Conservation (phyloP, 2,329 filamentous ascomycete species). For the Ascosphaera pollenicola region DNA sequence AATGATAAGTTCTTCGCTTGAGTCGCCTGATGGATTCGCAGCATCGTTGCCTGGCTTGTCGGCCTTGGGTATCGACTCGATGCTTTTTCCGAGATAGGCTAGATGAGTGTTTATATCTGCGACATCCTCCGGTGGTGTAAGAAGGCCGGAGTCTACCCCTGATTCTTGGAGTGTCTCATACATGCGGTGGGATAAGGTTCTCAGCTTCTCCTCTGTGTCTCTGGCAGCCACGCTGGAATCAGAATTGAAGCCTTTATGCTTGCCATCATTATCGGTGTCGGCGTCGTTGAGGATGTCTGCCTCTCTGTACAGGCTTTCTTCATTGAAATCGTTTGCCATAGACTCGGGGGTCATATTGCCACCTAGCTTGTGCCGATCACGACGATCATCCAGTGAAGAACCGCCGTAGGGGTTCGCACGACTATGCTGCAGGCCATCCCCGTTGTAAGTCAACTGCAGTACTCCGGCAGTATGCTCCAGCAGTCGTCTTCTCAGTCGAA, state of each 20-base stretch:
- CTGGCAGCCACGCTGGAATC: no score
- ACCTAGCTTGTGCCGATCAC: no score
- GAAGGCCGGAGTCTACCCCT: no score
- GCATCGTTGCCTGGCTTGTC: conserved; percentile 7
- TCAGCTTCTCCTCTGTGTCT: conserved; percentile 39
- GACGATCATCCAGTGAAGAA: no score
- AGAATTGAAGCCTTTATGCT: conserved; percentile 35
- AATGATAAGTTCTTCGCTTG: conserved; percentile 33
- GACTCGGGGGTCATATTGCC: no score
- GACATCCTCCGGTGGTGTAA: neutral
- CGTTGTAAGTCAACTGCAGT: conserved; percentile 66
- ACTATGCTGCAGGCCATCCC: conserved; percentile 33
- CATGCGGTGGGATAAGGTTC: conserved; percentile 35
- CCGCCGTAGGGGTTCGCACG: conserved; percentile 22
- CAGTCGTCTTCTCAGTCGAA: conserved; percentile 52
- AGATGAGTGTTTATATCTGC: conserved; percentile 32
- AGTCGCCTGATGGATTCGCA: conserved; percentile 8
- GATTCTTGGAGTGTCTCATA: no score
- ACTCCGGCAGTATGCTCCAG: conserved; percentile 85
- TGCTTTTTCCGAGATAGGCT: conserved; percentile 46
- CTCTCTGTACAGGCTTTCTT: conserved; percentile 48
- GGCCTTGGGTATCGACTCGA: conserved; percentile 30
- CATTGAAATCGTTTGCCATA: conserved; percentile 45
- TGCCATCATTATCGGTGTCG: conserved; percentile 14
- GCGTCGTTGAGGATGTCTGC: conserved; percentile 40